These are phyloP conservation scores for Aspergillus sp. DNA, from an alignment of 2,329 filamentous ascomycete species.

Conservation along the genomic window DNA sequence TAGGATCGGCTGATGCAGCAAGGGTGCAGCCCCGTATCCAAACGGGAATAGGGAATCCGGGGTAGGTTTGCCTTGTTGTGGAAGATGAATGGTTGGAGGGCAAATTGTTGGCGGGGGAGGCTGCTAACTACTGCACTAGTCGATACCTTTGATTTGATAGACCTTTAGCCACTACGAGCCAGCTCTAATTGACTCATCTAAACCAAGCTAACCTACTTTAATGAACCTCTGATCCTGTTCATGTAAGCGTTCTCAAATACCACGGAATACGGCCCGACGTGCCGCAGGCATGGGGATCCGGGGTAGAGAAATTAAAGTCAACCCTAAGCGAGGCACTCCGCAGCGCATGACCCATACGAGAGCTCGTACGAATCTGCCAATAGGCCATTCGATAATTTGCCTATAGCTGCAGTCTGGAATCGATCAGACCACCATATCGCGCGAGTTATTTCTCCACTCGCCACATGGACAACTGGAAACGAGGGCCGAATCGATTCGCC, in stretches of 20 bases:
- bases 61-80: not conserved
- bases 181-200: not conserved
- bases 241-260: no score
- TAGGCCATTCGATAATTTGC: no score
- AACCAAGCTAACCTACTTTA: not conserved
- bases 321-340: not conserved
- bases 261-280: constrained; percentile 5
- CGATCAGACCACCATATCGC: no score
- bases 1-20: constrained; percentile 10
- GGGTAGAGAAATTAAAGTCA: not conserved
- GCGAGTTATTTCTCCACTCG: no score
- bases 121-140: not conserved
- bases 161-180: not conserved
- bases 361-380: no score
- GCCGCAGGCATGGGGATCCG: constrained; percentile 2
- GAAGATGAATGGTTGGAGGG: not conserved
- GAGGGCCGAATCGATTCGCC: no score
- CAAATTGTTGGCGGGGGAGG: not conserved
- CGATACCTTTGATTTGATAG: no score
- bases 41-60: constrained; percentile 12
- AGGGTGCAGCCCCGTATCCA: constrained; percentile 8
- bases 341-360: not conserved
- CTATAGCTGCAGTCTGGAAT: no score
- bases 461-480: no score
- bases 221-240: not conserved